Percentiles rank a stretch among this genome's conserved stretches.
Evolutionary conservation across 208 protist species (phyloP).

Genomic region (Trichomonas gallinae): DNA sequence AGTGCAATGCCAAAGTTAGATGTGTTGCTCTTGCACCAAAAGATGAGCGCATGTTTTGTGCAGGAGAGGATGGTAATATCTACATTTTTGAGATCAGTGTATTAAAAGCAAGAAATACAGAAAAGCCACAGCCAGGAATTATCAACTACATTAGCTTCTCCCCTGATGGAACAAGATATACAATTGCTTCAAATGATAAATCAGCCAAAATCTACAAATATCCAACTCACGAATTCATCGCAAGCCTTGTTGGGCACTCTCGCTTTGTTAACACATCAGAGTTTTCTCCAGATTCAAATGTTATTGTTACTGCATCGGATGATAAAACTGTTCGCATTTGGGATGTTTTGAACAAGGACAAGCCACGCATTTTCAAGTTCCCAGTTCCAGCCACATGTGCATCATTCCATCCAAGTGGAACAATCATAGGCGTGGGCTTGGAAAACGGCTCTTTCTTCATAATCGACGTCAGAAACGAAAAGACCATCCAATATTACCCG

Average conservation of each 20-base stretch:
- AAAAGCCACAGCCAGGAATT: background rate
- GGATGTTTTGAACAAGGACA: background rate
- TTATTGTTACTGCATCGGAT: background rate
- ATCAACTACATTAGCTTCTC: background rate
- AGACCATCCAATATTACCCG: background rate
- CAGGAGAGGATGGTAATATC: background rate
- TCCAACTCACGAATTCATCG: background rate
- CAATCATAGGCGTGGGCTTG: background rate
- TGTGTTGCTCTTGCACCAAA: background rate
- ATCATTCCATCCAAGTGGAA: background rate
- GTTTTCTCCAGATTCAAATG: constrained; percentile 11
- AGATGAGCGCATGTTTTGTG: background rate
- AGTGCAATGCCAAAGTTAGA: background rate
- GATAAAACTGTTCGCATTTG: background rate
- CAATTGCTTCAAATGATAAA: background rate
- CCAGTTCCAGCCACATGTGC: background rate
- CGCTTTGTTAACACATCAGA: background rate
- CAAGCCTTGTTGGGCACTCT: background rate
- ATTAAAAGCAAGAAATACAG: background rate
- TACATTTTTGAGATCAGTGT: background rate
- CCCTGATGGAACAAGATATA: background rate
- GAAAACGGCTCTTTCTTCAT: background rate
- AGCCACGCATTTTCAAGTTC: background rate
- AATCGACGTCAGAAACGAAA: background rate
- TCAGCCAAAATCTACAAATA: background rate